phyloP scores from a whole-genome alignment of 2,329 filamentous ascomycete species.

The Lecanoromycetidae sp. region DNA sequence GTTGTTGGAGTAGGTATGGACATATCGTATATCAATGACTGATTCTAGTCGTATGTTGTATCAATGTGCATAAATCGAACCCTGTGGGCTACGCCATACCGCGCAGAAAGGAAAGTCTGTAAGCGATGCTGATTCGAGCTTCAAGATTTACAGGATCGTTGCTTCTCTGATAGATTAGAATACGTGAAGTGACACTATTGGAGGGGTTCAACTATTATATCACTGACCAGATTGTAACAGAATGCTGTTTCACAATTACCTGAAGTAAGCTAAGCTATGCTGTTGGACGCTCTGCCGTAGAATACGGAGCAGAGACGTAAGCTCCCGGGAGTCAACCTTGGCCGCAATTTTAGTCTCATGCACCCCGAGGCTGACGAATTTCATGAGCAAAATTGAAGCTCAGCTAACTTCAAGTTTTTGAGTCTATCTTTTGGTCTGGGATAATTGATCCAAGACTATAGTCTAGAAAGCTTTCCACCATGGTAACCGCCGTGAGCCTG shows the following conservation, averaged over 20 bases:
- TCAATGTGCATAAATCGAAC: background rate
- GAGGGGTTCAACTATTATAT: too few species aligned
- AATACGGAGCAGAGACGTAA: too few species aligned
- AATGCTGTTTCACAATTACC: too few species aligned
- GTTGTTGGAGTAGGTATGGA: background rate
- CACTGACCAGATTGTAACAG: too few species aligned
- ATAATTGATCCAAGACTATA: background rate
- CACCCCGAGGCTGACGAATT: too few species aligned
- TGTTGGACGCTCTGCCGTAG: too few species aligned
- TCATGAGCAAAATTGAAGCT: too few species aligned
- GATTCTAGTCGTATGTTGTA: background rate
- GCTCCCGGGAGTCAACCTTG: too few species aligned
- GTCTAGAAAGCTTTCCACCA: background rate
- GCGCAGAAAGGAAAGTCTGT: background rate
- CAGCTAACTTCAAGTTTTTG: background rate
- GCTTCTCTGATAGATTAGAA: background rate
- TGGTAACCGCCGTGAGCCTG: conserved; percentile 9
- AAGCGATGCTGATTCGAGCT: background rate
- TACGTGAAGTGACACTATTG: too few species aligned
- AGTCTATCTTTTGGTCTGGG: background rate
- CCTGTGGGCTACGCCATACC: background rate
- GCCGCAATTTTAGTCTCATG: too few species aligned
- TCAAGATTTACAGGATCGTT: background rate
- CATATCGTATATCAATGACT: background rate
- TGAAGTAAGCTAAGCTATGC: too few species aligned